These are phyloP conservation scores for Saxophila tyrrhenica DNA, from an alignment of 495 filamentous ascomycete species.

Conservation along the genomic window DNA sequence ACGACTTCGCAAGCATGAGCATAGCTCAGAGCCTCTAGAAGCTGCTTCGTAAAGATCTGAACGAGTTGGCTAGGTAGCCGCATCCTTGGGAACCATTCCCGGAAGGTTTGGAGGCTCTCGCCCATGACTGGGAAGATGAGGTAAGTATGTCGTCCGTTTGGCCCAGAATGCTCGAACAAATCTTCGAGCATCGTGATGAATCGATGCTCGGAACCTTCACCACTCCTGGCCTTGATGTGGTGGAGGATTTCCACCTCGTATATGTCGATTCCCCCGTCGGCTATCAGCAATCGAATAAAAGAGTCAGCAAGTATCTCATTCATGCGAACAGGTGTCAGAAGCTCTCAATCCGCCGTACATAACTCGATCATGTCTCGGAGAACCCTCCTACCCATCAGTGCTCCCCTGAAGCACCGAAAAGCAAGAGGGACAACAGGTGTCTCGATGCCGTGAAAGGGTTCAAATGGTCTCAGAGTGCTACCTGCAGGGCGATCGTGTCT, in stretches of 20 bases:
- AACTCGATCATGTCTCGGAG: no score
- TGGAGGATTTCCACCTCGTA: background rate
- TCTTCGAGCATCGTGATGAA: conserved; percentile 4
- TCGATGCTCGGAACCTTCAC: background rate
- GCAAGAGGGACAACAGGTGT: no score
- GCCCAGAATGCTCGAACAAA: conserved; percentile 26
- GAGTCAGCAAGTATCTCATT: no score
- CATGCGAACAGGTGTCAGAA: no score
- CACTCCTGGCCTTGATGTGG: background rate
- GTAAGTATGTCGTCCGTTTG: conserved; percentile 27
- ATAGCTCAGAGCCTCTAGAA: background rate
- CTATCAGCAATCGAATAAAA: no score
- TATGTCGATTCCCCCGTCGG: background rate
- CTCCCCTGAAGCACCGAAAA: no score
- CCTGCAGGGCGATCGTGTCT: no score
- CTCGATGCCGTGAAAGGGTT: no score
- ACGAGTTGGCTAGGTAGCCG: conserved; percentile 1
- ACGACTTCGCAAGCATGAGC: background rate
- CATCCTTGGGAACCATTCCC: background rate
- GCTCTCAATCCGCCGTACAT: no score
- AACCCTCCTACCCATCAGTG: no score
- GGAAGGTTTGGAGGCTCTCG: background rate
- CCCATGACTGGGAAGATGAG: conserved; percentile 14
- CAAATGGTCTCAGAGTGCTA: no score
- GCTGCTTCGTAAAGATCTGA: background rate